Evolutionary conservation across 2,329 filamentous ascomycete species (phyloP), one percentile per base, ranked within the genome.

Genomic region (Cordyceps militaris): DNA sequence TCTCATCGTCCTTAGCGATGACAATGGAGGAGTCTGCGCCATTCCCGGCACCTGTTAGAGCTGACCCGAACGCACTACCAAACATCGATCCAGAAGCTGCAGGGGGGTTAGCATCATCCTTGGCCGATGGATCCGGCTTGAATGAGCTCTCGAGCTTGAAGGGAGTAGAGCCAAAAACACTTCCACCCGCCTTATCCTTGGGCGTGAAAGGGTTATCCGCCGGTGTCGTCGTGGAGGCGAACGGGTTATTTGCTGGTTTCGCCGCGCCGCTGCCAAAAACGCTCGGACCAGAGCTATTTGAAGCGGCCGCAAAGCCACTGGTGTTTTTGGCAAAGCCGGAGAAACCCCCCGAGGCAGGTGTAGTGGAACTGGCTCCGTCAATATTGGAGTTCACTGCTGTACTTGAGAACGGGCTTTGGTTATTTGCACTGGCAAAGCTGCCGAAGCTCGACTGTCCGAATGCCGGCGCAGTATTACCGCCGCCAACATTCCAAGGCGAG

Each of bases 91-190:
- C 74, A n/a, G 64, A 54, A 11, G 64, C 69, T 23, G 70, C 67
- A 16, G 79, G 73, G 61, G 80, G 81, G 9, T 79, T 76, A 36
- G 78, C 71, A 58, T 86, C 82, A 24, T 87, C 79, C 59, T 83
- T 84, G 1, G 81, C 76, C 46, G 78, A 77, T 6, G 81, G 78
- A 62, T 89, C 86, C 9, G 79, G 77, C 65, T 85, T 83, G 72
- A 90, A 91, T 1, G 82, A 85, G 30, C 83, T 85, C 40, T 80
- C 79, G 16, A 90, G 74, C 63, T 87, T 86, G 72, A 90, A 90
- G 0, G 81, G 79, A 16, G 74, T 71, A n/a, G 77, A 77, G 26
- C 76, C 78, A 65, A 82, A 79, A 8, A 61, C 67, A 52, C 57
- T 64, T 68, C 70, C 34, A 56, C 67, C 36, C 49, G 70, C 58